Conservation (phyloP, 2,329 filamentous ascomycete genomes). For the Tolypocladium tropicale region DNA sequence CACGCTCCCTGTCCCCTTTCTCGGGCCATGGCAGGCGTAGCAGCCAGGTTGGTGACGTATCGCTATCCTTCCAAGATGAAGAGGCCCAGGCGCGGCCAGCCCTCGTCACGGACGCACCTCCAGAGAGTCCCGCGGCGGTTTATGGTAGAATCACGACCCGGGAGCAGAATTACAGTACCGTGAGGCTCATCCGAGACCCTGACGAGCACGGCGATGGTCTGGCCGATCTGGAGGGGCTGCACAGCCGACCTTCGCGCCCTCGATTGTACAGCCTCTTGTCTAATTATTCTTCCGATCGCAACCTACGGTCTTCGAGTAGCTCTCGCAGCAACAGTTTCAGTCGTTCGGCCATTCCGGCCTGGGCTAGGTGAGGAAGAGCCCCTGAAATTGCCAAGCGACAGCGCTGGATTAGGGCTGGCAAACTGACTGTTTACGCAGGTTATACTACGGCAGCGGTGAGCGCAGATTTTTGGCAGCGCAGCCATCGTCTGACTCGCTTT, state of each 20-base stretch:
- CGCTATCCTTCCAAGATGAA: constrained; percentile 38
- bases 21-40: constrained; percentile 38
- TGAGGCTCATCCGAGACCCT: constrained; percentile 41
- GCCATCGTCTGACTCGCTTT: constrained; percentile 33
- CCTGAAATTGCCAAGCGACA: not conserved
- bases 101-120: constrained; percentile 8
- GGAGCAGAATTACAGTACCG: constrained; percentile 22
- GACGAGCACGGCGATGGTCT: constrained; percentile 57
- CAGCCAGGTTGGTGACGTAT: constrained; percentile 46
- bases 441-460: constrained; percentile 64
- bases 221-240: constrained; percentile 45
- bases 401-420: not conserved
- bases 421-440: constrained; percentile 21
- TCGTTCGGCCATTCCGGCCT: constrained; percentile 36
- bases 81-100: constrained; percentile 24
- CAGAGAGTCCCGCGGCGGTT: constrained; percentile 28
- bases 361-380: constrained; percentile 37
- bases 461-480: constrained; percentile 37
- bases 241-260: constrained; percentile 41
- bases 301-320: constrained; percentile 41
- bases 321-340: constrained; percentile 36
- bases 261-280: constrained; percentile 42
- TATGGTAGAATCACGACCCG: constrained; percentile 28
- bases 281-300: constrained; percentile 38
- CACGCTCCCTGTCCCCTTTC: constrained; percentile 34